phyloP scores from a whole-genome alignment of 129 eudicot genomes.

The Ambrosia artemisiifolia region DNA sequence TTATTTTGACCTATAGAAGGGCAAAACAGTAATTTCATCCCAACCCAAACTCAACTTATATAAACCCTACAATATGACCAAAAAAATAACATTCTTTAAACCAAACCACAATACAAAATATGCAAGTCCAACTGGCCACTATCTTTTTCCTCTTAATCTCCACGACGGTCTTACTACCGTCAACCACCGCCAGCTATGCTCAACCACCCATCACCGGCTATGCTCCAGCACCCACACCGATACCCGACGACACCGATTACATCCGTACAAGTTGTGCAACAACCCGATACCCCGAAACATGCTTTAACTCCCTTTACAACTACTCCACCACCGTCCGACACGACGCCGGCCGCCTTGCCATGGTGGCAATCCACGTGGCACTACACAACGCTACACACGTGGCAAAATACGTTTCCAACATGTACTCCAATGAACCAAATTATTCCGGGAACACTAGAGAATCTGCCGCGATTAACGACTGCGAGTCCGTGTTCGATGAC shows the following conservation, averaged over 20 bases:
- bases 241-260: conserved; percentile 39
- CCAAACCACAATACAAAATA: neutral
- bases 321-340: conserved; percentile 45
- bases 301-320: conserved; percentile 55
- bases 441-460: conserved; percentile 37
- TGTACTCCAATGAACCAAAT: conserved; percentile 37
- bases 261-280: conserved; percentile 52
- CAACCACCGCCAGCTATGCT: conserved; percentile 26
- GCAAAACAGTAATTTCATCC: conserved; percentile 7
- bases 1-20: neutral
- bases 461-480: conserved; percentile 61
- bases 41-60: neutral
- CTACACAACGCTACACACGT: conserved; percentile 46
- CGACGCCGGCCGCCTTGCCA: conserved; percentile 58
- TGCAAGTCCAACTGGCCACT: conserved; percentile 20
- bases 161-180: neutral
- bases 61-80: neutral
- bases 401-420: conserved; percentile 46
- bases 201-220: neutral
- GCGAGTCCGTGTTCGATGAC: conserved; percentile 48
- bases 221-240: neutral
- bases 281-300: conserved; percentile 65
- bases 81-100: neutral
- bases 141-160: conserved; percentile 12
- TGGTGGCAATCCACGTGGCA: conserved; percentile 55